Conservation (phyloP, 1,284 basidiomycete genomes). For the Ustilago lituana region DNA sequence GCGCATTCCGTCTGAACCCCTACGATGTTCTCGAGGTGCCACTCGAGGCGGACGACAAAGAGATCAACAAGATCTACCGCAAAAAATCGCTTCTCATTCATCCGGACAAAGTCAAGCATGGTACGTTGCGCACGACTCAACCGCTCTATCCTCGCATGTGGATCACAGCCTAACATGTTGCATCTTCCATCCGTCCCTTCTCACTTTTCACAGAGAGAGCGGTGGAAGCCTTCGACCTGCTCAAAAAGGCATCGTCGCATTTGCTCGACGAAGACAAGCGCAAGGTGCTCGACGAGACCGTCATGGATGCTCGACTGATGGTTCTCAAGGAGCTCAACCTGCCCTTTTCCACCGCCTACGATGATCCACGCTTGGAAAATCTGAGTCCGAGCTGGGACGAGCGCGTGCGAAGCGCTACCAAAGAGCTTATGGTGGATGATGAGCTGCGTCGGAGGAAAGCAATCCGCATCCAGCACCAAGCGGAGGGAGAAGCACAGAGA, state of each 20-base stretch:
- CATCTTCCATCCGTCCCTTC: too few species aligned
- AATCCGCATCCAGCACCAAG: slow-evolving; percentile 70
- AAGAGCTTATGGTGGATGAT: slow-evolving; percentile 72
- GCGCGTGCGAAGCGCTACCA: slow-evolving; percentile 69
- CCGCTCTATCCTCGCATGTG: too few species aligned
- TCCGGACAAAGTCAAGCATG: slow-evolving; percentile 73
- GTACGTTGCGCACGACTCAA: too few species aligned
- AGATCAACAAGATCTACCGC: slow-evolving; percentile 71
- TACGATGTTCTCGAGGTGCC: slow-evolving; percentile 72
- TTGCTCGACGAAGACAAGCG: slow-evolving; percentile 65
- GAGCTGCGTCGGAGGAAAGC: slow-evolving; percentile 70
- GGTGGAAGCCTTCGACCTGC: slow-evolving; percentile 71
- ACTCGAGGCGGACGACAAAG: slow-evolving; percentile 69
- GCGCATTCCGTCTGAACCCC: slow-evolving; percentile 72
- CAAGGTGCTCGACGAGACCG: slow-evolving; percentile 67
- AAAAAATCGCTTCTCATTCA: slow-evolving; percentile 73
- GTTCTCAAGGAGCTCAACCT: slow-evolving; percentile 66
- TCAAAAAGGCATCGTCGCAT: slow-evolving; percentile 71
- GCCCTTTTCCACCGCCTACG: slow-evolving; percentile 67
- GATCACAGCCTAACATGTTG: too few species aligned
- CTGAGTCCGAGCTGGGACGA: slow-evolving; percentile 70
- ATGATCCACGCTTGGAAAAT: slow-evolving; percentile 63
- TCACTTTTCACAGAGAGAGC: slow-evolving; percentile 69
- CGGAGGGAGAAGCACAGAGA: slow-evolving; percentile 72
- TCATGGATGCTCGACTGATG: slow-evolving; percentile 67